Conservation (phyloP, 106 monocot genomes). For the Ottelia alismoides region DNA sequence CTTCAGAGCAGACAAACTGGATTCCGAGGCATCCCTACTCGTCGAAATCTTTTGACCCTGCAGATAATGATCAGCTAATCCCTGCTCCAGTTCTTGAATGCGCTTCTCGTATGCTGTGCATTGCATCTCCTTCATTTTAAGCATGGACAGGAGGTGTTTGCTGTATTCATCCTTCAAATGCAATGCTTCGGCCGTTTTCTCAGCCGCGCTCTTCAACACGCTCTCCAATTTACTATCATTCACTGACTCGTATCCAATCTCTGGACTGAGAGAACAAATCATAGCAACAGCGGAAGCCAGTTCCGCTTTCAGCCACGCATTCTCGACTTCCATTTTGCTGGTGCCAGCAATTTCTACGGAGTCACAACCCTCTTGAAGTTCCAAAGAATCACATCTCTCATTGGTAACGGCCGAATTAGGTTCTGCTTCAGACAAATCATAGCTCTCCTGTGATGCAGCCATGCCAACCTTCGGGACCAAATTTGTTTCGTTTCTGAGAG, state of each 20-base stretch:
- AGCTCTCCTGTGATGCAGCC: constrained; percentile 19
- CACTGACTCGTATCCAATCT: constrained; percentile 39
- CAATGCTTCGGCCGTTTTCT: constrained; percentile 81
- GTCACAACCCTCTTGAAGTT: constrained; percentile 31
- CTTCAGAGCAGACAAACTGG: constrained; percentile 17
- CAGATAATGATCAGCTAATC: constrained; percentile 50
- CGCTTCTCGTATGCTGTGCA: constrained; percentile 71
- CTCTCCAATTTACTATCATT: constrained; percentile 35
- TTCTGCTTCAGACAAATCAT: constrained; percentile 25
- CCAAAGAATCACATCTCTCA: constrained; percentile 30
- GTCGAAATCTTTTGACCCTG: constrained; percentile 18
- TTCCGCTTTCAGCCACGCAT: constrained; percentile 82
- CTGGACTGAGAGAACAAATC: constrained; percentile 68
- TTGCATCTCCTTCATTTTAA: constrained; percentile 50
- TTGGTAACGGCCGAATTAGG: constrained; percentile 18
- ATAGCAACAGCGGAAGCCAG: constrained; percentile 76
- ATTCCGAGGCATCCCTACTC: constrained; percentile 7
- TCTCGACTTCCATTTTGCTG: constrained; percentile 93
- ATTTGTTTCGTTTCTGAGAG: constrained; percentile 27
- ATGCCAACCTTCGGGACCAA: constrained; percentile 4
- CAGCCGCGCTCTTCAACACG: constrained; percentile 38
- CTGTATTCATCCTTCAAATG: constrained; percentile 71
- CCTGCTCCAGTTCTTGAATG: constrained; percentile 86
- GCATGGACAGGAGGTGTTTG: constrained; percentile 56
- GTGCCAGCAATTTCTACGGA: constrained; percentile 74